Evolutionary conservation across 1,284 basidiomycete species (phyloP), one percentile per base, ranked within the genome.

Genomic region (Cystobasidiaceae sp.): DNA sequence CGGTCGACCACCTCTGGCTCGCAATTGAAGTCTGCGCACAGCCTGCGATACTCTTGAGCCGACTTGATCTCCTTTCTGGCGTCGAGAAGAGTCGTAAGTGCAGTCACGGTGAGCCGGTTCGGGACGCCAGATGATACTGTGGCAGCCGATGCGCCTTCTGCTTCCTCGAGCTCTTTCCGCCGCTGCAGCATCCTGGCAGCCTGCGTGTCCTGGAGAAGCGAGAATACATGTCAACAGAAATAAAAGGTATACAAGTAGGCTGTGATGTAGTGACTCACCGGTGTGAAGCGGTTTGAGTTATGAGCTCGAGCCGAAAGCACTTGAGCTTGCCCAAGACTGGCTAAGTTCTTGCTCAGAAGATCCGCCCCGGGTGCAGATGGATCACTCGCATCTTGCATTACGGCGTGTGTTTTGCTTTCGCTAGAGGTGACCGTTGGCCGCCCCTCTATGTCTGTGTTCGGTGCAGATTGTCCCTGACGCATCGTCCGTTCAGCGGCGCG

Each of bases 1-100:
- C 27, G 25, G 17, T 49, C 41, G 21, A 64, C 49, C 9, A 49
- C 43, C 25, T 44, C 39, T 1, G 52, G 19, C 30, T 64, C 61
- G 43, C 61, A 64, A 28, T 64, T 55, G 52, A 64, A 64, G 45
- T 64, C 61, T 23, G 21, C 52, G 25, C 61, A 64, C 19, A 64
- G 27, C 34, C 52, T 45, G 34, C 48, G 39, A 19, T 46, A 56
- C 25, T 64, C 61, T 27, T 39, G 34, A 4, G 61, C 43, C 7
- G 51, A 32, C 30, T 44, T 49, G 25, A 64, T 46, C 44, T 64
- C 61, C 32, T 64, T 64, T 4, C 61, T 17, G 7, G 61, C 61
- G 44, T 64, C 61, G 3, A 64, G 51, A 11, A 64, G 27, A 19
- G 61, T 56, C 6, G 52, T 44, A 17, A 64, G 33, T 17, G 46